Base-by-base conservation (phyloP, 257 asterid species). In the Buddleja alternifolia region DNA sequence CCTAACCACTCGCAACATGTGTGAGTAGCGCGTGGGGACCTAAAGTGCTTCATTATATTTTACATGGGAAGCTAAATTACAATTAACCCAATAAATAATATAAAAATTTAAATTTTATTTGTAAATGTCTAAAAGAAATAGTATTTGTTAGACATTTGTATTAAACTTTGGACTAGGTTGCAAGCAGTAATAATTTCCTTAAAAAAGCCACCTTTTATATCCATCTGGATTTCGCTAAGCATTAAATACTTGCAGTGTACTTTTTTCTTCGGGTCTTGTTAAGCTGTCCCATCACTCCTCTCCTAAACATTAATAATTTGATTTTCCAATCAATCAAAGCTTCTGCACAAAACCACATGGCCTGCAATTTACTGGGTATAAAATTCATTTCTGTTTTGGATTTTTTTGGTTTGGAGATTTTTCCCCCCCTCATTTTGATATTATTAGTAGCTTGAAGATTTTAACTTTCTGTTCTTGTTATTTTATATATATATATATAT, bases 231-330 rank as follows among this genome's bases (percentile, higher is more conserved):
- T 29, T 29, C 34, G 76, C 83, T 62, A 72, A 73, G 66, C 77
- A 83, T 78, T 83, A 71, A 78, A 81, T 77, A 79, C 78, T 67
- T 69, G 71, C 68, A 74, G 59, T 69, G 77, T 72, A 64, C 75
- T 57, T 72, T 72, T 73, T 60, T 39, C 66, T 63, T n/a, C 34
- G 34, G 67, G 66, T 78, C 73, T 72, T 65, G 70, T 73, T 75
- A 71, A 68, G 47, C 82, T 79, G 73, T 77, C 74, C 45, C 34
- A 29, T 29, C 34, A 29, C 34, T n/a, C 53, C 24, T 70, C 66
- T 36, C 56, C n/a, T 12, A 23, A 15, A 63, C 54, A 2, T 72
- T 63, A 73, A 67, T 19, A 12, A 58, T 64, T 29, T 29, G 34
- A 29, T 29, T 29, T 29, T 29, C 34, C 34, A 29, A 29, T 29